A percentile compares a stretch with the other conserved stretches of the same genome.
Evolutionary conservation across 768 basidiomycete species (phyloP).

Genomic region (Agaricus blazei): DNA sequence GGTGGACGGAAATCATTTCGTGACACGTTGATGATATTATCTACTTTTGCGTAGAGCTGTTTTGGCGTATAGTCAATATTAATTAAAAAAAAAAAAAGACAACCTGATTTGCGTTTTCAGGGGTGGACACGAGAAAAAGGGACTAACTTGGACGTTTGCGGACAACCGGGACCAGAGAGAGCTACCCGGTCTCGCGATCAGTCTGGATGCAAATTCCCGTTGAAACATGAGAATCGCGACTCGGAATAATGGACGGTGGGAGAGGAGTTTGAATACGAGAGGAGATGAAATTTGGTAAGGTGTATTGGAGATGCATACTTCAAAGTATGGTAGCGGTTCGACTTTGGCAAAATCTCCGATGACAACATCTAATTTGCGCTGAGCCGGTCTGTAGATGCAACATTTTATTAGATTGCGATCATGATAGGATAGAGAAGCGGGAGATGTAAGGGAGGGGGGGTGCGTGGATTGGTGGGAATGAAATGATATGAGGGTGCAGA

Average conservation of each 20-base stretch:
- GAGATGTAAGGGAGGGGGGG: not conserved
- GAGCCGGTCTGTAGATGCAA: constrained; percentile 67
- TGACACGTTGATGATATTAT: constrained; percentile 94
- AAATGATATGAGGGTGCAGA: constrained; percentile 2
- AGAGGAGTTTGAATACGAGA: constrained; percentile 93
- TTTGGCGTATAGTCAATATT: too few relatives aligned
- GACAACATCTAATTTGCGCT: constrained; percentile 90
- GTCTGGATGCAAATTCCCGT: constrained; percentile 92
- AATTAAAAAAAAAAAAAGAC: too few relatives aligned
- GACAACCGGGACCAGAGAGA: constrained; percentile 90
- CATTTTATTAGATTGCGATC: not conserved
- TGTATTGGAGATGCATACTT: constrained; percentile 98
- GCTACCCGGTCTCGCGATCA: constrained; percentile 81
- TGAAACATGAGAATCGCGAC: constrained; percentile 99
- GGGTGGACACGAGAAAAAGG: too few relatives aligned
- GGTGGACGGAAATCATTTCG: constrained; percentile 96
- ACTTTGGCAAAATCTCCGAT: constrained; percentile 98
- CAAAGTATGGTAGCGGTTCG: constrained; percentile 90
- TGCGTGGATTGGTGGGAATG: not conserved
- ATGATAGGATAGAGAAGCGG: not conserved
- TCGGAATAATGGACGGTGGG: constrained; percentile 91
- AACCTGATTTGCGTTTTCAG: too few relatives aligned
- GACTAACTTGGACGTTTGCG: constrained; percentile 80
- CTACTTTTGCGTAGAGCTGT: constrained; percentile 87
- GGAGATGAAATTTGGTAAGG: constrained; percentile 99